Percentiles rank a stretch among this genome's conserved stretches.
These are phyloP conservation scores for Macrocybe gigantea DNA, from an alignment of 768 basidiomycete species.

Conservation along the genomic window DNA sequence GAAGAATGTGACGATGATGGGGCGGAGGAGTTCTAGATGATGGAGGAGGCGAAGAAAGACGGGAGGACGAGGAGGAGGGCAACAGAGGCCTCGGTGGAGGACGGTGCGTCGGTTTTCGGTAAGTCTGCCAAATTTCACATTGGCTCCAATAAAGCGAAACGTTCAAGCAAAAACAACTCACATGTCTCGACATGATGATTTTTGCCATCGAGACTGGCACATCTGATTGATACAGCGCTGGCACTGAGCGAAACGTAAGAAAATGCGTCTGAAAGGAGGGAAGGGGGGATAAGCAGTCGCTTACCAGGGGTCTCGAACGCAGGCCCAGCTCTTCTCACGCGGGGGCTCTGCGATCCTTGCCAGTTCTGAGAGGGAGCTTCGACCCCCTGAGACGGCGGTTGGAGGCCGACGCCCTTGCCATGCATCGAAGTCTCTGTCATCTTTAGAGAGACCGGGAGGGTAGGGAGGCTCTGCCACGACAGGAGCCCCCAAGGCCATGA, in stretches of 20 bases:
- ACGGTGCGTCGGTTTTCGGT: conserved; percentile 16
- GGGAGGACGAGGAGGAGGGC: conserved; percentile 1
- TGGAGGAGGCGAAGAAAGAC: conserved; percentile 2
- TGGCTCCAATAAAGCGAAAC: background rate
- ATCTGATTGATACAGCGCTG: conserved; percentile 35
- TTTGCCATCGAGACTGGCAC: conserved; percentile 45
- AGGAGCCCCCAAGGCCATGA: conserved; percentile 18
- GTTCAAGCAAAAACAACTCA: conserved; percentile 15
- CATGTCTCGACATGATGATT: conserved; percentile 49
- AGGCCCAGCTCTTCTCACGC: conserved; percentile 13
- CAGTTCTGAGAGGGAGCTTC: conserved; percentile 8
- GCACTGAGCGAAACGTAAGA: conserved; percentile 20
- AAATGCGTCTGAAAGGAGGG: background rate
- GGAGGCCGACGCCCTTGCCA: conserved; percentile 18
- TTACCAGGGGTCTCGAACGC: conserved; percentile 21
- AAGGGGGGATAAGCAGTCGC: conserved; percentile 2
- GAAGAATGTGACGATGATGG: background rate
- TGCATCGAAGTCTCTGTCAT: conserved; percentile 8
- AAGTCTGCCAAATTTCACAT: conserved; percentile 8
- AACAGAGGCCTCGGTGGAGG: conserved; percentile 10
- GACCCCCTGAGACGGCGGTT: conserved; percentile 8
- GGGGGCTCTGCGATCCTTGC: conserved; percentile 8
- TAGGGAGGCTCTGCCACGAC: conserved; percentile 20
- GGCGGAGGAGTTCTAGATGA: conserved; percentile 6
- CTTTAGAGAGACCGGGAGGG: conserved; percentile 19